Evolutionary conservation across 73 alveolate genomes (phyloP).

Genomic region (Tetrahymena borealis): DNA sequence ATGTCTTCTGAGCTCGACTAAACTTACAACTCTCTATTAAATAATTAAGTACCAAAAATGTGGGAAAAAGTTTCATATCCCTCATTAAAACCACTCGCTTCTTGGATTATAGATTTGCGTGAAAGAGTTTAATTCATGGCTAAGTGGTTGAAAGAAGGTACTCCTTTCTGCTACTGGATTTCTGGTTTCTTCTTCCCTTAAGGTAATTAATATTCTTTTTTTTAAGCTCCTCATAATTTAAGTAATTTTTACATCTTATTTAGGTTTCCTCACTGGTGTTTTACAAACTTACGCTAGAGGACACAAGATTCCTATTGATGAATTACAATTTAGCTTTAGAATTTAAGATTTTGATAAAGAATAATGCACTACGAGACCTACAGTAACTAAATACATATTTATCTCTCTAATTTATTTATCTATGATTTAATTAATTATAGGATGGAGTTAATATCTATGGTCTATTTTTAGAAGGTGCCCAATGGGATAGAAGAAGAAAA

Average conservation of each 20-base stretch:
- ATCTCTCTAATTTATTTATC: neutral
- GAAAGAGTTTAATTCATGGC: constrained; percentile 93
- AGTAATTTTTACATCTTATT: neutral
- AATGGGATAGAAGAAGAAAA: constrained; percentile 77
- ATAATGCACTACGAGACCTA: constrained; percentile 7
- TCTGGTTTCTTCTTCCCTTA: constrained; percentile 99
- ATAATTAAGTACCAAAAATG: constrained; percentile 92
- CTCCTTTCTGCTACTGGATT: constrained; percentile 96
- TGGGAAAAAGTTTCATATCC: constrained; percentile 96
- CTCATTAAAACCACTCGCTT: constrained; percentile 89
- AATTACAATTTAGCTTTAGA: constrained; percentile 72
- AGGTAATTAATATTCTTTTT: constrained; percentile 42
- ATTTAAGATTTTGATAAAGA: constrained; percentile 35
- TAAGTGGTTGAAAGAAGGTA: constrained; percentile 94
- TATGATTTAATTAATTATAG: constrained; percentile 41
- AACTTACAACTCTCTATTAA: constrained; percentile 87
- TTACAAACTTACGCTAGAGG: constrained; percentile 93
- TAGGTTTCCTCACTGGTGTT: constrained; percentile 95
- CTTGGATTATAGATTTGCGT: constrained; percentile 96
- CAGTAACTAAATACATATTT: neutral
- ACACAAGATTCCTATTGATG: constrained; percentile 94
- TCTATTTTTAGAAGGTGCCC: constrained; percentile 84
- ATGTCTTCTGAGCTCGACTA: constrained; percentile 98
- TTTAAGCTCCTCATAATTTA: neutral
- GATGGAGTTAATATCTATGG: constrained; percentile 96